Evolutionary conservation across 352 stramenopile species (phyloP).

Genomic region (Pythium volutum): DNA sequence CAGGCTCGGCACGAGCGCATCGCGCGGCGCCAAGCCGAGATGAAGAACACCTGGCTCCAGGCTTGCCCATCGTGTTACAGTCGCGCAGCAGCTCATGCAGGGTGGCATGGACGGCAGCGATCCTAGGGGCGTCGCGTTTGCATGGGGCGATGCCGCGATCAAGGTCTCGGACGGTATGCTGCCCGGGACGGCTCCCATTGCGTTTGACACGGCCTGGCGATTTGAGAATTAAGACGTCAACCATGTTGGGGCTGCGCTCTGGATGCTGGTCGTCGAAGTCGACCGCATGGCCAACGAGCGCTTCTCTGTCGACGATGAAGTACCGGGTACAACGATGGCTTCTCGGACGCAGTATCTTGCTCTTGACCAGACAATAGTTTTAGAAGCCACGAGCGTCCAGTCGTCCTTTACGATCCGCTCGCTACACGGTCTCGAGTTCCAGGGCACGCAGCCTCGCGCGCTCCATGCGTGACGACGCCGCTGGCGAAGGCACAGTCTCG

Average conservation of each 20-base stretch:
- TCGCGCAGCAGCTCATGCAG: conserved; percentile 1
- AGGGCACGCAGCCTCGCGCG: neutral
- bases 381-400: neutral
- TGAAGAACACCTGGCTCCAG: conserved; percentile 6
- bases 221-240: neutral
- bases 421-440: neutral
- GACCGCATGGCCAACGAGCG: neutral
- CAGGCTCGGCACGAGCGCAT: neutral
- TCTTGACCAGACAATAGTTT: neutral
- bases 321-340: neutral
- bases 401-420: conserved; percentile 1
- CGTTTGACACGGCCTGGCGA: neutral
- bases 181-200: neutral
- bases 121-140: neutral
- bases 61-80: neutral
- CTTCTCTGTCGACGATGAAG: conserved; percentile 6
- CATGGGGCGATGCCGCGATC: neutral
- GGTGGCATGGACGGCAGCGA: neutral
- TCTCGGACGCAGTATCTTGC: neutral
- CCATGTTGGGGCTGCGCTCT: neutral
- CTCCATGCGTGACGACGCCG: neutral
- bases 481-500: neutral
- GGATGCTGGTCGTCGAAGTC: neutral
- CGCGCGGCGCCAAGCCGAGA: neutral
- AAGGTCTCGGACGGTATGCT: neutral